A percentile compares a stretch with the other conserved stretches of the same genome.
Evolutionary conservation across 2,329 filamentous ascomycete genomes (phyloP).

Genomic region (Exophiala bonariae): DNA sequence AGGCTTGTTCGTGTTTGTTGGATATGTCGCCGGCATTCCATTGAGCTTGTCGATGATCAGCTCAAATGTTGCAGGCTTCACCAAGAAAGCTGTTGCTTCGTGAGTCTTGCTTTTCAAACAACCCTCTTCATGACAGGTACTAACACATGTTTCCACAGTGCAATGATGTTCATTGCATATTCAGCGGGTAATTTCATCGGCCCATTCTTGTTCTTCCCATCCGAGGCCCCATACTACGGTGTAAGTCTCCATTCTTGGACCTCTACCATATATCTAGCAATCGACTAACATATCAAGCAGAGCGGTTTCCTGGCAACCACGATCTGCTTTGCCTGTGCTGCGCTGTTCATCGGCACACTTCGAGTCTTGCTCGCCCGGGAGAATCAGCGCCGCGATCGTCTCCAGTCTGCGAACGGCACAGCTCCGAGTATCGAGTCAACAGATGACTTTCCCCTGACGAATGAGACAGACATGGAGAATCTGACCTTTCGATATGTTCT

Average conservation of each 20-base stretch:
- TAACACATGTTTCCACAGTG: constrained; percentile 36
- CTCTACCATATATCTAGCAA: too few relatives aligned
- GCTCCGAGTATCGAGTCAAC: background rate
- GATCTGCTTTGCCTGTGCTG: constrained; percentile 2
- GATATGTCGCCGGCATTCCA: constrained; percentile 39
- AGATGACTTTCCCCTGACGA: constrained; percentile 1
- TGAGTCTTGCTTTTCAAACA: constrained; percentile 17
- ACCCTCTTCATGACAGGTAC: background rate
- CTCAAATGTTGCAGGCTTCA: constrained; percentile 39
- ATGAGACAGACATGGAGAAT: constrained; percentile 9
- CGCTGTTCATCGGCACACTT: background rate
- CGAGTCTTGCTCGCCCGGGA: constrained; percentile 2
- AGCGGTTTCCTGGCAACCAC: constrained; percentile 7
- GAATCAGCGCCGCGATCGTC: constrained; percentile 3
- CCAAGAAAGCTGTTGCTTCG: constrained; percentile 32
- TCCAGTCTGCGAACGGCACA: background rate
- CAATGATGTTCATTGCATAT: constrained; percentile 56
- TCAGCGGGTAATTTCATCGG: constrained; percentile 59
- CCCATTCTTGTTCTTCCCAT: constrained; percentile 54
- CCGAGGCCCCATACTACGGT: constrained; percentile 51
- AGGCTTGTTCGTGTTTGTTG: constrained; percentile 33
- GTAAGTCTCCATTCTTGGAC: too few relatives aligned
- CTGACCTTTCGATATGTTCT: constrained; percentile 9
- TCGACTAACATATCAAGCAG: background rate
- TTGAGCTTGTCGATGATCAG: constrained; percentile 43